A percentile compares a stretch with the other conserved stretches of the same genome.
Evolutionary conservation across 2,329 filamentous ascomycete species (phyloP).

Genomic region (Metarhizium guizhouense): DNA sequence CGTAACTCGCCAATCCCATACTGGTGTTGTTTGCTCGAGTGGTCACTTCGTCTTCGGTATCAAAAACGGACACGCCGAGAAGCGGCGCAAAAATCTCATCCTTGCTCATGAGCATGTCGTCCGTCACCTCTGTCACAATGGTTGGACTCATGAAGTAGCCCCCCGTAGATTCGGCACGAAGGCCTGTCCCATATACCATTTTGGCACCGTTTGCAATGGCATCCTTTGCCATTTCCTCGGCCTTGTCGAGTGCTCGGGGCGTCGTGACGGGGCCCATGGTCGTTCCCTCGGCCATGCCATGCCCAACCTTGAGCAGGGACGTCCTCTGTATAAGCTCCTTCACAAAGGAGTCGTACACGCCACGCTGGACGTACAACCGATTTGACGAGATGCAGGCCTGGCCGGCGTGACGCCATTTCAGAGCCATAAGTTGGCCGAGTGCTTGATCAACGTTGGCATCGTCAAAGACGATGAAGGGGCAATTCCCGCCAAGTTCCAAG

Average conservation of each 20-base stretch:
- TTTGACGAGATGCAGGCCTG: constrained; percentile 64
- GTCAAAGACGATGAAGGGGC: constrained; percentile 55
- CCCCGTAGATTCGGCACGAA: constrained; percentile 31
- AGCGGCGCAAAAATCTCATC: constrained; percentile 70
- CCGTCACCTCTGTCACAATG: constrained; percentile 56
- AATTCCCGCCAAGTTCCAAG: constrained; percentile 64
- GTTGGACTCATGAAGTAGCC: constrained; percentile 62
- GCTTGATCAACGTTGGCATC: constrained; percentile 61
- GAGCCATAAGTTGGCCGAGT: constrained; percentile 49
- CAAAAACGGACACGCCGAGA: constrained; percentile 59
- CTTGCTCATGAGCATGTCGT: constrained; percentile 54
- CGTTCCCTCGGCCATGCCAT: constrained; percentile 38
- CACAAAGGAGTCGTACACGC: constrained; percentile 53
- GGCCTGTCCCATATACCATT: constrained; percentile 42
- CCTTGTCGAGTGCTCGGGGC: constrained; percentile 23
- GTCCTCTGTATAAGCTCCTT: constrained; percentile 43
- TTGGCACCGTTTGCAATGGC: constrained; percentile 54
- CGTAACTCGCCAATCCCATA: constrained; percentile 65
- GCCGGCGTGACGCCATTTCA: constrained; percentile 64
- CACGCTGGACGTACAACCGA: constrained; percentile 49
- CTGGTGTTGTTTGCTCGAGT: constrained; percentile 55
- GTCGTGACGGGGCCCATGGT: constrained; percentile 28
- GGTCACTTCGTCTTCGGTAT: constrained; percentile 61
- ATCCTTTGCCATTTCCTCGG: constrained; percentile 45
- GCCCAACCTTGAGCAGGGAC: constrained; percentile 47